These are phyloP conservation scores for Stenogyne calaminthoides DNA, from an alignment of 305 asterid species.

Conservation along the genomic window DNA sequence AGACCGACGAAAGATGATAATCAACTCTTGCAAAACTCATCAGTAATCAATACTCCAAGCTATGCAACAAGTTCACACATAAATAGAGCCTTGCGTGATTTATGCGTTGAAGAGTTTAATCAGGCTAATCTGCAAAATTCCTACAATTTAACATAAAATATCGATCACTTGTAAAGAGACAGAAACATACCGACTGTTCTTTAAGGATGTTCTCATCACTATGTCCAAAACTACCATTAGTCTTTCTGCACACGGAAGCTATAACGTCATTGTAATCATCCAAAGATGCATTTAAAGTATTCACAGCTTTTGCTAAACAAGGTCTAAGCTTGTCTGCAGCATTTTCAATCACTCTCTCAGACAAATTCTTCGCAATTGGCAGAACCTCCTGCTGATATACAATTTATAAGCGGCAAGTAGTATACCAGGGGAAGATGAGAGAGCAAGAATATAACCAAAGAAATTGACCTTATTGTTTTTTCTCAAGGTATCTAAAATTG, in stretches of 20 bases:
- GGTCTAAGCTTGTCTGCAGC: constrained; percentile 68
- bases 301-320: constrained; percentile 51
- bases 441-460: not conserved
- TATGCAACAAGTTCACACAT: not conserved
- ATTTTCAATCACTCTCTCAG: constrained; percentile 61
- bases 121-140: constrained; percentile 2
- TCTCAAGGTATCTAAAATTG: constrained; percentile 61
- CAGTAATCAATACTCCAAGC: not conserved
- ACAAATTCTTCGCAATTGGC: constrained; percentile 71
- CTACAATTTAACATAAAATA: not conserved
- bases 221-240: constrained; percentile 29
- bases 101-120: not conserved
- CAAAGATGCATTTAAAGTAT: constrained; percentile 47
- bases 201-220: constrained; percentile 37
- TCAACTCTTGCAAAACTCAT: not conserved
- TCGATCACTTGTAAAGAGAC: constrained; percentile 9
- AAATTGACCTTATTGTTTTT: constrained; percentile 62
- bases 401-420: not conserved
- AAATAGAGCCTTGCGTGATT: not conserved
- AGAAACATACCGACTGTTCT: constrained; percentile 50
- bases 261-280: constrained; percentile 62
- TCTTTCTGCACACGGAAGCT: constrained; percentile 48
- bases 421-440: constrained; percentile 17
- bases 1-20: constrained; percentile 10
- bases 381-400: constrained; percentile 46